These are phyloP conservation scores for Sporisorium scitamineum DNA, from an alignment of 1,284 basidiomycete species.

Conservation along the genomic window DNA sequence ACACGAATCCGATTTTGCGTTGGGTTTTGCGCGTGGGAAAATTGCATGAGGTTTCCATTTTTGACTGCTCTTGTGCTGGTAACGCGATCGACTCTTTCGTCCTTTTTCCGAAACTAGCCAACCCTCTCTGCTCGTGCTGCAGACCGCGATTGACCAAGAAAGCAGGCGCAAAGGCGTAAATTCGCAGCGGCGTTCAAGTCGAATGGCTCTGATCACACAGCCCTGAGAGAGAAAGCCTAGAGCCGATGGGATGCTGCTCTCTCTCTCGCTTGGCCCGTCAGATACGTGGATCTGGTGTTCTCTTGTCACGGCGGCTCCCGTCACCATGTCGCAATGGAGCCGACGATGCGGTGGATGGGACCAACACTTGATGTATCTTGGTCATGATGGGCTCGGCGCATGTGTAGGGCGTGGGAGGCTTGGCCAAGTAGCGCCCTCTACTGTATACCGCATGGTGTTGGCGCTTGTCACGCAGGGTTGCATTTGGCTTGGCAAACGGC, in stretches of 20 bases:
- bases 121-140: neutral
- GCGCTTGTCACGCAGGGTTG: neutral
- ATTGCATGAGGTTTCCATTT: neutral
- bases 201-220: neutral
- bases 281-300: neutral
- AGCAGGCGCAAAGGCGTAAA: neutral
- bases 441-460: neutral
- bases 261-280: neutral
- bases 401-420: too few relatives aligned
- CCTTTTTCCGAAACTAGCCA: conserved; percentile 1
- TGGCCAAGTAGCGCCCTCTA: too few relatives aligned
- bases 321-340: neutral
- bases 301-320: neutral
- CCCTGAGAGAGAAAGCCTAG: neutral
- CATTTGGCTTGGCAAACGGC: neutral
- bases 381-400: too few relatives aligned
- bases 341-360: too few relatives aligned
- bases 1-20: neutral
- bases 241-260: neutral
- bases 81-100: neutral
- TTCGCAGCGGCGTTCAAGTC: neutral
- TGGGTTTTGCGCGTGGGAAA: conserved; percentile 2
- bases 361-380: too few relatives aligned
- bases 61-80: neutral
- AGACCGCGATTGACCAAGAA: neutral